Evolutionary conservation across 169 alveolate species (phyloP).

Genomic region (Plasmodium knowlesi): DNA sequence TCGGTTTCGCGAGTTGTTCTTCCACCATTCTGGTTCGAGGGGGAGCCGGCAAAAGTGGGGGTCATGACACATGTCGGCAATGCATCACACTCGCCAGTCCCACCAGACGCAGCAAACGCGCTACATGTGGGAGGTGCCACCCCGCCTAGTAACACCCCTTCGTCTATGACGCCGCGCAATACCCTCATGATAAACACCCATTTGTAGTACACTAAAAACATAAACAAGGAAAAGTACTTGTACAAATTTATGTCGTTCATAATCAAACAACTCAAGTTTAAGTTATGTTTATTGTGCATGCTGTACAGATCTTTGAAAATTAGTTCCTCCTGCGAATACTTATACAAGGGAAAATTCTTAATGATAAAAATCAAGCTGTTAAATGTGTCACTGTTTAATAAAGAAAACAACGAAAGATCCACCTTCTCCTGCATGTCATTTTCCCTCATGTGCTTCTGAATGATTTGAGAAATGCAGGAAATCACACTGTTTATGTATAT

Average conservation of each 20-base stretch:
- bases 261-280: slow-evolving; percentile 38
- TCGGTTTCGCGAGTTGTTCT: neutral
- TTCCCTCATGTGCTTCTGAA: slow-evolving; percentile 44
- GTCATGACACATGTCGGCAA: neutral
- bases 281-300: slow-evolving; percentile 35
- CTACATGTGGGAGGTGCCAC: neutral
- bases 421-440: slow-evolving; percentile 20
- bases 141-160: neutral
- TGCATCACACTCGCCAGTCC: neutral
- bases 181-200: slow-evolving; percentile 11
- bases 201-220: slow-evolving; percentile 66
- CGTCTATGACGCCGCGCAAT: slow-evolving; percentile 11
- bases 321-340: slow-evolving; percentile 54
- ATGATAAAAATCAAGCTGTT: slow-evolving; percentile 48
- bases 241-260: slow-evolving; percentile 68
- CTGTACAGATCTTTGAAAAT: slow-evolving; percentile 65
- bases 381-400: slow-evolving; percentile 37
- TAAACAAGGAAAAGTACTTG: slow-evolving; percentile 53
- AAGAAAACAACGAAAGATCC: slow-evolving; percentile 8
- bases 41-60: neutral
- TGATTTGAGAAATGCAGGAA: slow-evolving; percentile 25
- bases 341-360: slow-evolving; percentile 59
- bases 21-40: neutral
- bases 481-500: slow-evolving; percentile 22
- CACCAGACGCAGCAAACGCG: too few species aligned